Evolutionary conservation across 108 stramenopile species (phyloP), one percentile per base, ranked within the genome.

Genomic region (Mayamaea pseudoterrestris): DNA sequence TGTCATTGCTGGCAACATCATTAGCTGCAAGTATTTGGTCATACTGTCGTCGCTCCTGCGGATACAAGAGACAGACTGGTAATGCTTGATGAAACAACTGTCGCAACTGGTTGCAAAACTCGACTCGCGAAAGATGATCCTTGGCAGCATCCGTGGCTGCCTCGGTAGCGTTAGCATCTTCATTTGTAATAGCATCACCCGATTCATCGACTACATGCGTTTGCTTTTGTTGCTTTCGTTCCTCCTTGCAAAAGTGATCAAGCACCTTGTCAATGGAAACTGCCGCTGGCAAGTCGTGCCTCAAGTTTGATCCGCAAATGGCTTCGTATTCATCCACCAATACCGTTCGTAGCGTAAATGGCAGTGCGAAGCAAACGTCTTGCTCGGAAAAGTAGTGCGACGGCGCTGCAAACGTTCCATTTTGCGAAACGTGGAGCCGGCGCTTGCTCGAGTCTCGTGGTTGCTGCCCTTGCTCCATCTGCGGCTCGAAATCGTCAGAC

Each of bases 1-100:
- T n/a, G n/a, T n/a, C n/a, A n/a, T n/a, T n/a, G 1, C 8, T 2
- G 2, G 24, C 17, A n/a, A 30, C 23, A 2, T 37, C 40, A 51
- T 46, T 0, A 20, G 24, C 44, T 47, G 52, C 18, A 41, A 16
- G 43, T 46, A 60, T 16, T 41, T 41, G 22, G 27, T 65, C 50
- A 66, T 74, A 77, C 41, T 88, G 80, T n/a, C 68, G 59, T 11
- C 76, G 47, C 59, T 89, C 86, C 35, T 74, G 49, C 3, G 51
- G 53, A 70, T 78, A 89, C 17, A 89, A 54, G 2, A 89, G 49
- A 42, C 58, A 59, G 11, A 55, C 50, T 3, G 80, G 86, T 36
- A 88, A 55, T 36, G 78, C 66, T 16, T 68, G 47, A 43, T 89
- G 73, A 53, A 83, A 89, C 20, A 80, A 53, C 0, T 41, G 3